Evolutionary conservation across 805 yeast genomes (phyloP).

Genomic region (Yarrowia phangngaensis): DNA sequence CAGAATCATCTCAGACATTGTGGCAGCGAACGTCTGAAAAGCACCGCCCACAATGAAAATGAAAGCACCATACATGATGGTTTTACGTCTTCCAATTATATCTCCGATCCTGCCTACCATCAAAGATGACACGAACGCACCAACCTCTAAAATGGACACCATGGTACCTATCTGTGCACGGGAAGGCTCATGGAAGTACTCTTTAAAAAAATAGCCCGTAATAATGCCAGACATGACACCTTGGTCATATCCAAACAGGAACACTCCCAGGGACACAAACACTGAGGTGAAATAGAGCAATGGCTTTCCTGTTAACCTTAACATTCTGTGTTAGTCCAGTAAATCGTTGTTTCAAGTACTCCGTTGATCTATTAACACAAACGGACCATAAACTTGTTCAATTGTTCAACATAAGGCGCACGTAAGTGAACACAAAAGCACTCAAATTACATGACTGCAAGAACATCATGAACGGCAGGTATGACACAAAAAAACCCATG

Average conservation of each 20-base stretch:
- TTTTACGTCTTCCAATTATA: constrained; percentile 68
- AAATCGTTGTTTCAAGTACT: too few relatives aligned
- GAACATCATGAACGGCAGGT: too few relatives aligned
- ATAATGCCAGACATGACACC: constrained; percentile 89
- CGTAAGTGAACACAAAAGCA: too few relatives aligned
- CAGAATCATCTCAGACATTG: constrained; percentile 54
- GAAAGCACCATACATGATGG: constrained; percentile 75
- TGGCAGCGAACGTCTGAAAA: constrained; percentile 59
- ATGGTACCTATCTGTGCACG: constrained; percentile 76
- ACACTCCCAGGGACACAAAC: constrained; percentile 49
- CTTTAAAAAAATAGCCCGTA: constrained; percentile 65
- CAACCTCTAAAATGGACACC: constrained; percentile 84
- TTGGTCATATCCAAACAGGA: constrained; percentile 77
- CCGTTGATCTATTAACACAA: too few relatives aligned
- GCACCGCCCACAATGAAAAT: constrained; percentile 76
- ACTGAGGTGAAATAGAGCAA: constrained; percentile 44
- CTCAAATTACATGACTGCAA: too few relatives aligned
- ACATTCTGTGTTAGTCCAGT: too few relatives aligned
- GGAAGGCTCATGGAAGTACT: constrained; percentile 68
- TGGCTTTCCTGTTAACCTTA: constrained; percentile 38
- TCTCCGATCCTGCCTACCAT: constrained; percentile 75
- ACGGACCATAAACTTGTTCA: too few relatives aligned
- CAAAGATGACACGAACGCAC: constrained; percentile 79
- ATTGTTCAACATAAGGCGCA: too few relatives aligned
- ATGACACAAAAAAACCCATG: too few relatives aligned